phyloP scores from a whole-genome alignment of 345 rosid genomes.

The Iberis pinnata region DNA sequence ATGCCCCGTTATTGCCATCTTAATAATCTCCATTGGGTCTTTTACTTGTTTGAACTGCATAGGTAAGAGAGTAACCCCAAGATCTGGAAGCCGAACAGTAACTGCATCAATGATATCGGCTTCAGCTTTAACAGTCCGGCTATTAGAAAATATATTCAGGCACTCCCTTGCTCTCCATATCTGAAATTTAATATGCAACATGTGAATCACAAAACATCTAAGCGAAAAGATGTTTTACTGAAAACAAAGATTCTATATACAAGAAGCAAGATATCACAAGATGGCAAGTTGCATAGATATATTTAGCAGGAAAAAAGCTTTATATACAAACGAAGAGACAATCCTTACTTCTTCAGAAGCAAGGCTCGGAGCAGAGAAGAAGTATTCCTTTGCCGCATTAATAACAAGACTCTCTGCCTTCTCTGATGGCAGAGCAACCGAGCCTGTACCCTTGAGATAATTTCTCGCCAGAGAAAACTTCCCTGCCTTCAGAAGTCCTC shows the following conservation, averaged over 20 bases:
- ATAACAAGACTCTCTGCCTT: conserved; percentile 90
- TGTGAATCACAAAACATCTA: conserved; percentile 2
- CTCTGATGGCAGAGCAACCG: conserved; percentile 67
- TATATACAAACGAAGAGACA: conserved; percentile 11
- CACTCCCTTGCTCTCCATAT: conserved; percentile 98
- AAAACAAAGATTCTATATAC: not conserved
- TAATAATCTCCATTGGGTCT: conserved; percentile 92
- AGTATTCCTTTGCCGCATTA: conserved; percentile 89
- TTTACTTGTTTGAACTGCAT: conserved; percentile 91
- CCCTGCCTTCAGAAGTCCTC: conserved; percentile 94
- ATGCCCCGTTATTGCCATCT: conserved; percentile 84
- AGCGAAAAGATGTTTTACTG: not conserved
- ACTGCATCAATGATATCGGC: conserved; percentile 75
- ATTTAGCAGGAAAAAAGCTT: conserved; percentile 3
- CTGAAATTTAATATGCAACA: conserved; percentile 40
- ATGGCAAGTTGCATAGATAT: conserved; percentile 13
- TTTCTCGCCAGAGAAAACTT: conserved; percentile 95
- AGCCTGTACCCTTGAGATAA: conserved; percentile 82
- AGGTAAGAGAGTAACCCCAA: conserved; percentile 86
- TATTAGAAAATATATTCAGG: conserved; percentile 66
- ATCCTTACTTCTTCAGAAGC: conserved; percentile 74
- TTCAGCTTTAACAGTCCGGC: conserved; percentile 78
- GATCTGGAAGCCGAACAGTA: conserved; percentile 80
- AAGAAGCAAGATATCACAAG: conserved; percentile 12
- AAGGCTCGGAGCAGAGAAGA: conserved; percentile 90